phyloP scores from a whole-genome alignment of 2,329 filamentous ascomycete species.

The Cladorrhinum sp. region DNA sequence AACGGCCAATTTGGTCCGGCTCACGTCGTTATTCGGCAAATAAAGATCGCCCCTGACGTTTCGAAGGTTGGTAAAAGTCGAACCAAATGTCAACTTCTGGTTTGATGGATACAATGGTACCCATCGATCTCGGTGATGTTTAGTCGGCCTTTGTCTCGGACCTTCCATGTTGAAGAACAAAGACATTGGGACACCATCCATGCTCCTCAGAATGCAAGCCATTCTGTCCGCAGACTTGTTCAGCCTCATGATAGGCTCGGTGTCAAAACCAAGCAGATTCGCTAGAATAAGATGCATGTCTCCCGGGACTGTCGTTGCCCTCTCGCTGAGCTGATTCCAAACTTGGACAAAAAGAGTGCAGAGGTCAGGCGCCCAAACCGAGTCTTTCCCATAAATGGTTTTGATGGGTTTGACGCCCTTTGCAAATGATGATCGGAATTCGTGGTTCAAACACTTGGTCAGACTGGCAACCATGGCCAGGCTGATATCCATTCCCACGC shows the following conservation, averaged over 20 bases:
- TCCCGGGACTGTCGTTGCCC: conserved; percentile 19
- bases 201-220: conserved; percentile 22
- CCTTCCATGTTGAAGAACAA: conserved; percentile 22
- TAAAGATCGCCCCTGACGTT: conserved; percentile 19
- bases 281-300: conserved; percentile 25
- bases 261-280: conserved; percentile 22
- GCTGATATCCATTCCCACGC: conserved; percentile 11
- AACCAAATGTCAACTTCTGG: conserved; percentile 18
- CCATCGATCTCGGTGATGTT: conserved; percentile 23
- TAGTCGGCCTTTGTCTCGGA: conserved; percentile 19
- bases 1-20: conserved; percentile 19
- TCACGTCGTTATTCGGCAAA: conserved; percentile 24
- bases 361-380: conserved; percentile 15
- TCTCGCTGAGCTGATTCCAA: conserved; percentile 24
- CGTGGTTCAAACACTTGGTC: conserved; percentile 16
- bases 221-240: conserved; percentile 22
- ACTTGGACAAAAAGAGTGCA: conserved; percentile 24
- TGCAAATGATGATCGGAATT: conserved; percentile 20
- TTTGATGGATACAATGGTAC: conserved; percentile 21
- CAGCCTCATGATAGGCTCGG: conserved; percentile 18
- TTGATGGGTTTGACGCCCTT: conserved; percentile 21
- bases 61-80: conserved; percentile 21
- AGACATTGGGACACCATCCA: conserved; percentile 24
- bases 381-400: conserved; percentile 10
- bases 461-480: conserved; percentile 16